Evolutionary conservation across 2,329 filamentous ascomycete species (phyloP), one percentile per base, ranked within the genome.

Genomic region (Hypomyces perniciosus): DNA sequence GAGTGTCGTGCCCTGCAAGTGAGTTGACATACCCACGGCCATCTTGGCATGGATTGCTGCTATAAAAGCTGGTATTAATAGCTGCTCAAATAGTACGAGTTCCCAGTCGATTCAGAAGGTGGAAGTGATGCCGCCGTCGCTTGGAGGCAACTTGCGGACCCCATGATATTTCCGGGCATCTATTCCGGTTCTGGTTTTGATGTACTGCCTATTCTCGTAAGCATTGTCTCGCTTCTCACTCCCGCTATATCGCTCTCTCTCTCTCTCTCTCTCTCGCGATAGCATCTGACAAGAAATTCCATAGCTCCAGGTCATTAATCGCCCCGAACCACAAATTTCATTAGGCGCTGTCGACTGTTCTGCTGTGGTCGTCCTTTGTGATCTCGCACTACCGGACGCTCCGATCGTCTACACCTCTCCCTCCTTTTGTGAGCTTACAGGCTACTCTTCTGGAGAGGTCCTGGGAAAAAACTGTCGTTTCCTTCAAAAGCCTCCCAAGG

Each of bases 351-450:
- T 96, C 33, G 90, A 95, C 66, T 76, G 88, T 57, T 93, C 89
- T 2, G 93, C 89, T 62, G 86, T 90, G 2, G 84, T 95, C 56
- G 80, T 92, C 13, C 78, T 96, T 38, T 93, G 88, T 68, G 88
- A 95, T 65, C 82, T 90, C 31, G 76, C 79, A 39, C 78, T 80
- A 58, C 79, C 86, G 29, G 89, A 95, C 65, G 74, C 77, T 30
- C 90, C 90, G 3, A 90, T 95, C 53, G 81, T 95, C 7, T 95
- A 95, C 64, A 88, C 84, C 57, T 92, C 88, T 1, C 86, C 91
- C 5, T 80, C 88, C 30, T 96, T 95, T 64, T 79, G 83, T 59
- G 74, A 84, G 6, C 71, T 95, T 56, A 95, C 90, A 0, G 90
- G 89, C 29, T 96, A 95, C 66, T 79, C 79, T 1, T 76, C 79